Base-by-base conservation (phyloP, 441 rosid species). In the Erodium trifolium region DNA sequence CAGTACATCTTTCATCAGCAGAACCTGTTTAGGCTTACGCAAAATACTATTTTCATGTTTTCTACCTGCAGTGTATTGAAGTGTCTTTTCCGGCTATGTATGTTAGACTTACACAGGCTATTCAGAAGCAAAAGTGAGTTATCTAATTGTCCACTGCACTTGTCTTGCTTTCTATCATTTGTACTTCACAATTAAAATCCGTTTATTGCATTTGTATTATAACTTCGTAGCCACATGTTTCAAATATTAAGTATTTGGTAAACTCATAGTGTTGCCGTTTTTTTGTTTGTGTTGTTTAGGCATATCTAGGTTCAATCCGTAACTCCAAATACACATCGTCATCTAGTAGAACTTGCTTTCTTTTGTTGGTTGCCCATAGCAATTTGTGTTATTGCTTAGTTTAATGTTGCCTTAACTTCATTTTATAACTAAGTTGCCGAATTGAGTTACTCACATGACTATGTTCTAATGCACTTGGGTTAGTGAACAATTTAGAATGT, bases 61-160 rank as follows among this genome's bases (percentile, higher is more conserved):
- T 72, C 7, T 43, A 10, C 73, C 67, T 81, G 78, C 90, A 90
- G 96, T 72, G 43, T 68, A 72, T 77, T 29, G 62, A 39, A 13
- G 41, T 80, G 53, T 75, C 84, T 34, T 86, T 83, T 65, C 88
- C 87, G 1, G 35, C 65, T 59, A 68, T 82, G 77, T 76, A 72
- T 73, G 78, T 68, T 68, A 82, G 81, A 76, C 85, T 90, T 65
- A 71, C 41, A n/a, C 70, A 71, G 53, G 80, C 85, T 67, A 73
- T 83, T 77, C 71, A 70, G 74, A 78, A 77, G 67, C 90, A 87
- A 62, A 82, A 80, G 96, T 83, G 76, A 80, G 88, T 82, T 37
- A 70, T 76, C 23, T 67, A 14, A 71, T 72, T 37, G 57, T 67
- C 18, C 0, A 1, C 59, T 23, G 17, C 62, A 9, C 4, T 13